Conservation (phyloP, 495 filamentous ascomycete genomes). For the Aspergillus ellipticus region DNA sequence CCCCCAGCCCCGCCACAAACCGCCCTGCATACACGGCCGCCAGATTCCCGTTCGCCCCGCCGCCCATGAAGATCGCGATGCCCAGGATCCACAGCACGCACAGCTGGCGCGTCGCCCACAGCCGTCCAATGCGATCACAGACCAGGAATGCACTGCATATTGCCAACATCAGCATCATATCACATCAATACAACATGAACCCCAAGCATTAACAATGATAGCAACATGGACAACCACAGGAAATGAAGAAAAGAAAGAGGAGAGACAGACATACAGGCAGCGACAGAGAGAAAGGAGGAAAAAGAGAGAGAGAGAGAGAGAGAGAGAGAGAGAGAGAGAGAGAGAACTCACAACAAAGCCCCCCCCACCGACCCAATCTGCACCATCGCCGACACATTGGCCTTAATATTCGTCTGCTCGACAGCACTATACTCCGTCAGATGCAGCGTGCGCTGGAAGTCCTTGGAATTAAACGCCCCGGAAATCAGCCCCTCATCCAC, state of each 20-base stretch:
- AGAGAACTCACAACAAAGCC: constrained; percentile 57
- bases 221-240: no score
- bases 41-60: constrained; percentile 56
- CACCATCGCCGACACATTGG: constrained; percentile 69
- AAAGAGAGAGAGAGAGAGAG: background rate
- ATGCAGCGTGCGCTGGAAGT: constrained; percentile 57
- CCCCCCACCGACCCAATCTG: constrained; percentile 66
- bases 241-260: background rate
- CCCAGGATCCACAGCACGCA: constrained; percentile 65
- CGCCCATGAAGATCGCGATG: constrained; percentile 64
- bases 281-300: no score
- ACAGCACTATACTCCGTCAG: constrained; percentile 52
- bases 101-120: constrained; percentile 66
- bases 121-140: constrained; percentile 64
- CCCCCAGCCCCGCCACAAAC: constrained; percentile 65
- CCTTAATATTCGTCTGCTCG: constrained; percentile 58
- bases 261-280: constrained; percentile 31
- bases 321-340: no score
- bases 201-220: no score
- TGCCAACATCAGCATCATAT: no score
- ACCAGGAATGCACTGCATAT: constrained; percentile 61
- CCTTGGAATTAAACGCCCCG: constrained; percentile 58
- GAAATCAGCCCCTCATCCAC: constrained; percentile 72
- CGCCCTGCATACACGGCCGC: constrained; percentile 63
- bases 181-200: no score